Evolutionary conservation across 169 alveolate genomes (phyloP).

Genomic region (Plasmodium knowlesi): DNA sequence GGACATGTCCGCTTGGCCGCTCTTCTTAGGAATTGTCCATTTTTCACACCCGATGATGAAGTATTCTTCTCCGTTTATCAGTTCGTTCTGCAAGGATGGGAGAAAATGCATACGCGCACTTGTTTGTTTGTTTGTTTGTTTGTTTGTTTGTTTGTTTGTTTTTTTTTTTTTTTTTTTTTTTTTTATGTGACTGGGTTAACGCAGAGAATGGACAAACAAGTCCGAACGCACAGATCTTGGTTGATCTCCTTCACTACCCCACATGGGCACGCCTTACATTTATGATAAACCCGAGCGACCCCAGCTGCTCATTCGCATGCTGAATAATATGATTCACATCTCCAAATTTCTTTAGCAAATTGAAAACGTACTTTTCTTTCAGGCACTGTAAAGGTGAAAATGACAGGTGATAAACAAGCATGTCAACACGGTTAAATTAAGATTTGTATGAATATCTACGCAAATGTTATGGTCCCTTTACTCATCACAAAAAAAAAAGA

Average conservation of each 20-base stretch:
- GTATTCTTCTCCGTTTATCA: conserved; percentile 66
- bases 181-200: neutral
- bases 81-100: conserved; percentile 29
- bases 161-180: too few species aligned
- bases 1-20: neutral
- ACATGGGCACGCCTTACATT: conserved; percentile 9
- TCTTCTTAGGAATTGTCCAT: neutral
- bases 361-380: conserved; percentile 40
- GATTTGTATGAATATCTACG: neutral
- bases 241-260: neutral
- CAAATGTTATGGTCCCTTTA: neutral
- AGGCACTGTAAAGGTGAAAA: conserved; percentile 16
- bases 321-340: conserved; percentile 65
- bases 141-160: too few species aligned
- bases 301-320: conserved; percentile 46
- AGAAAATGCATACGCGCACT: neutral
- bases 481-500: neutral
- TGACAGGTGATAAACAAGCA: neutral
- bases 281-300: conserved; percentile 43
- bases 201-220: neutral
- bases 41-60: conserved; percentile 53
- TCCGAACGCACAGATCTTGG: neutral
- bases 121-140: too few species aligned
- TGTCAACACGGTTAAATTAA: neutral
- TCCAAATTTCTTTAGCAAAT: conserved; percentile 28